These are phyloP conservation scores for Penicillium digitatum DNA, from an alignment of 2,329 filamentous ascomycete species.

Conservation along the genomic window DNA sequence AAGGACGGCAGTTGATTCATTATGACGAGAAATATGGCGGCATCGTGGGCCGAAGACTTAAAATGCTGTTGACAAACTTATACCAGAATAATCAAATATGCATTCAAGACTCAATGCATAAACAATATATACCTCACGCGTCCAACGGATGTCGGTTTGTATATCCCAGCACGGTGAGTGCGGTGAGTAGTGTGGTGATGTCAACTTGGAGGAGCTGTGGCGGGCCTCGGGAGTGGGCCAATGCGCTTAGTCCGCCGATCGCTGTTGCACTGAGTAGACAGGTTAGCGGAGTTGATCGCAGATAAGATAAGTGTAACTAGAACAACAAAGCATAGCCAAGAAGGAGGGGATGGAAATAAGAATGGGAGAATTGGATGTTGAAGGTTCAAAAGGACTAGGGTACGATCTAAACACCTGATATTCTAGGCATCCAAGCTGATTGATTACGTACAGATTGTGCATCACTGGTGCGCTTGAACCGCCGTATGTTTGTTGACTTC, in stretches of 20 bases:
- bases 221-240: constrained; percentile 19
- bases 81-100: not conserved
- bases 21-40: constrained; percentile 23
- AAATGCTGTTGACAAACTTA: not conserved
- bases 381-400: not conserved
- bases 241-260: constrained; percentile 11
- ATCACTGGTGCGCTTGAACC: constrained; percentile 18
- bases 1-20: constrained; percentile 21
- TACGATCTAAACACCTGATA: not conserved
- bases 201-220: constrained; percentile 16
- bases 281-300: not conserved
- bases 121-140: not conserved
- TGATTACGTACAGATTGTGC: constrained; percentile 17
- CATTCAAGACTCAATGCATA: not conserved
- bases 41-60: constrained; percentile 28
- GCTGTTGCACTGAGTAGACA: not conserved
- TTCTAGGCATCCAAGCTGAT: not conserved
- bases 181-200: constrained; percentile 24
- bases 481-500: constrained; percentile 40
- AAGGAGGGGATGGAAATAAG: not conserved
- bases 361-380: not conserved
- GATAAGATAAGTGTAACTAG: not conserved
- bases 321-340: not conserved
- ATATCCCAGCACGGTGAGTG: constrained; percentile 12
- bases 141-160: not conserved